Evolutionary conservation across 164 flowering plant genomes (phyloP), one percentile per base, ranked within the genome.

Genomic region (Paratinospora sagittata): DNA sequence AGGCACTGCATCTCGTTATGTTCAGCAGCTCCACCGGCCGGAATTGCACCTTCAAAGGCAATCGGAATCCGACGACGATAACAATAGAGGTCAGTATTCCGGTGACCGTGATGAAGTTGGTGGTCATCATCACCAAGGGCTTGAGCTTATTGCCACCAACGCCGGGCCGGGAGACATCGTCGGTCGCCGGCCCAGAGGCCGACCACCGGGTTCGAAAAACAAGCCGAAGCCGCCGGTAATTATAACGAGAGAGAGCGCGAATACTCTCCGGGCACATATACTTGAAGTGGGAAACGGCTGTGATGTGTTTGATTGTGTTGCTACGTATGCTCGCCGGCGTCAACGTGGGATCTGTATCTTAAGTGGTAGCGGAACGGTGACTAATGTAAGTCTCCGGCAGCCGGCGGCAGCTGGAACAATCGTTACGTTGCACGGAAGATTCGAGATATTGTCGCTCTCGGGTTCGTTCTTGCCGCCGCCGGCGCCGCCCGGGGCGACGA

Each of bases 381-480:
- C 93, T 2, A 90, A 90, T 67, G 96, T 87, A n/a, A 90, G 81
- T 73, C 76, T 86, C 19, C 75, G 90, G 67, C 96, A 84, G 78
- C 92, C 90, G 23, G 80, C 87, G 0, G 85, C 87, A 0, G 83
- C 87, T 0, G 93, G 93, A 12, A 78, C 95, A 2, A 72, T 87
- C 0, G 88, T 90, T 0, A 86, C 93, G 1, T 84, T 92, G 30
- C 93, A 87, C 19, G 97, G 97, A 0, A 74, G 89, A 66, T 92
- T 90, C 72, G 97, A 92, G 85, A 92, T 92, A 65, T 70, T 92
- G 6, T 92, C 97, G 0, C 76, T 92, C 4, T 82, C 95, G 0
- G 97, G 97, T 6, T 92, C 97, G 9, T 92, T 92, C 66, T 72
- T 92, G 69, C 97, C 97, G 0, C 95, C 97, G 0, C 97, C 97